A percentile compares a stretch with the other conserved stretches of the same genome.
Conservation (phyloP, 352 stramenopile genomes). For the Phytophthora multivora region DNA sequence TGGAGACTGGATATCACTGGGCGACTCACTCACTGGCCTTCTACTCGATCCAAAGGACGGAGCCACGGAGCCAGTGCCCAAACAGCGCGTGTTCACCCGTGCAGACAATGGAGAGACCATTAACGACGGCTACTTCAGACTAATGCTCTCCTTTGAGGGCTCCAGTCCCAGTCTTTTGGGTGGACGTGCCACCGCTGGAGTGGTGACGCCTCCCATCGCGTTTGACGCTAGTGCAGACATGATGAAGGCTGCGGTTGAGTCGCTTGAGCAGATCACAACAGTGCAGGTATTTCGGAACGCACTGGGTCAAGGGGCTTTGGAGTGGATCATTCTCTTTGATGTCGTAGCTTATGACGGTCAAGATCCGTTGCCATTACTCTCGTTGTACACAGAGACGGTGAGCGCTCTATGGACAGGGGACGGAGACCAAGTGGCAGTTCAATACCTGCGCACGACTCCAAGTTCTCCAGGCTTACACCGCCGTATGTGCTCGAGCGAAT, state of each 20-base stretch:
- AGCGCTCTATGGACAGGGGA: conserved; percentile 47
- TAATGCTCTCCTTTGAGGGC: conserved; percentile 49
- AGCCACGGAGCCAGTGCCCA: conserved; percentile 39
- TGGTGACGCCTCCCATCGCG: conserved; percentile 62
- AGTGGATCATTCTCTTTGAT: conserved; percentile 72
- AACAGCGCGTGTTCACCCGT: conserved; percentile 59
- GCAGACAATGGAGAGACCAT: conserved; percentile 54
- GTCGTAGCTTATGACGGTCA: conserved; percentile 11
- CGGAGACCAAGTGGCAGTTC: conserved; percentile 58
- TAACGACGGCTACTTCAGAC: conserved; percentile 55
- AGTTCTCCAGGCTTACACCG: conserved; percentile 25
- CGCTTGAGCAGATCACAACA: conserved; percentile 63
- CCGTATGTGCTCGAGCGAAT: conserved; percentile 28
- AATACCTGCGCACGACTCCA: conserved; percentile 33
- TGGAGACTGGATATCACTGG: conserved; percentile 45
- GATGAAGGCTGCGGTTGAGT: conserved; percentile 75
- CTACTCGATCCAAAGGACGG: not conserved
- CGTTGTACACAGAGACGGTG: conserved; percentile 59
- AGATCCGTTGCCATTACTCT: conserved; percentile 46
- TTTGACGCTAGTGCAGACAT: conserved; percentile 70
- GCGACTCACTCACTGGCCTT: conserved; percentile 41
- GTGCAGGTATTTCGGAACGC: conserved; percentile 58
- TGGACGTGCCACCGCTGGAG: conserved; percentile 21
- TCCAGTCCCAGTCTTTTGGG: conserved; percentile 25
- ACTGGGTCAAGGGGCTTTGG: conserved; percentile 33